Conservation (phyloP, 345 rosid genomes). For the Eucalyptus regnans region DNA sequence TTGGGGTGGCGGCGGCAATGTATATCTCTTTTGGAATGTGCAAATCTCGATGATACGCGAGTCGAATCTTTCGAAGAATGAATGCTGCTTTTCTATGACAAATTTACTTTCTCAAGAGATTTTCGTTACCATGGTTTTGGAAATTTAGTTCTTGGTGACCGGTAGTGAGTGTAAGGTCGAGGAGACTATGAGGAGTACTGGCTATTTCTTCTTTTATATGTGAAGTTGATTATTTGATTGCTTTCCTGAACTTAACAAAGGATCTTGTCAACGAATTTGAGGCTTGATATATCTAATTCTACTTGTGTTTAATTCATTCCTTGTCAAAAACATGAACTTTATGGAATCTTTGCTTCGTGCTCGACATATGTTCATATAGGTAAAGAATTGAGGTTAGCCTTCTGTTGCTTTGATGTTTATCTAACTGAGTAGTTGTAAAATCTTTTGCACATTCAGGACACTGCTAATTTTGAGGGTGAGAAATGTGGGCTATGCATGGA, state of each 20-base stretch:
- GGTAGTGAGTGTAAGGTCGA: background rate
- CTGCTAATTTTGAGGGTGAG: conserved; percentile 49
- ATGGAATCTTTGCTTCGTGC: background rate
- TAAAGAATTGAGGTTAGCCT: background rate
- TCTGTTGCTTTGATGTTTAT: background rate
- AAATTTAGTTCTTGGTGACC: background rate
- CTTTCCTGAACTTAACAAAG: background rate
- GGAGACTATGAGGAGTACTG: background rate
- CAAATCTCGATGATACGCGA: rapidly evolving
- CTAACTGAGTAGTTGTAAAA: background rate
- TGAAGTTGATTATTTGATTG: background rate
- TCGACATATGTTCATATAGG: background rate
- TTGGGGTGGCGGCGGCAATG: background rate
- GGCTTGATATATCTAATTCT: background rate
- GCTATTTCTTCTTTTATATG: background rate
- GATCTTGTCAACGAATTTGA: background rate
- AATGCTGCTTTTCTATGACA: background rate
- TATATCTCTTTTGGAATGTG: background rate
- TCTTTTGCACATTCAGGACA: conserved; percentile 27
- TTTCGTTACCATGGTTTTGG: background rate
- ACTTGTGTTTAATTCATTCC: background rate
- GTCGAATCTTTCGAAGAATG: background rate
- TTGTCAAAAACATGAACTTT: background rate
- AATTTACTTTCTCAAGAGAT: background rate
- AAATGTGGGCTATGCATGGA: conserved; percentile 99